Conservation (phyloP, 2,329 filamentous ascomycete species). For the Westerdykella ornata region DNA sequence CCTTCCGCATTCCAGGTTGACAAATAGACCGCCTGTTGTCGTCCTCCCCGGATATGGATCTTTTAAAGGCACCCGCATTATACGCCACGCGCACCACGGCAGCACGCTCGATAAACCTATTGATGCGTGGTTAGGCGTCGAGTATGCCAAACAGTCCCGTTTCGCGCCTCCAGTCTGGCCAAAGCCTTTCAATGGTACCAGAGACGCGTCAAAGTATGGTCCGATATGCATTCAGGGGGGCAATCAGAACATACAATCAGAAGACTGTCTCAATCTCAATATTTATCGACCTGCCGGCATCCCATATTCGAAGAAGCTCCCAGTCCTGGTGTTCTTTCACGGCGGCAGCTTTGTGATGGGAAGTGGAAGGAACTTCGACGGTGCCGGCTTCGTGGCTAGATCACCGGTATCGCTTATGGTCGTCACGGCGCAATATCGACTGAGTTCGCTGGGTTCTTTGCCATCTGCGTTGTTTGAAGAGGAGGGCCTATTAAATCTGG, state of each 20-base stretch:
- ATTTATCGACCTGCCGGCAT: slow-evolving; percentile 26
- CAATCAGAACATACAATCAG: slow-evolving; percentile 18
- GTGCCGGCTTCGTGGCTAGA: slow-evolving; percentile 28
- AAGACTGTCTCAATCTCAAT: slow-evolving; percentile 32
- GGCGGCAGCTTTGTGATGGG: slow-evolving; percentile 29
- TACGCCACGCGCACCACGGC: slow-evolving; percentile 30
- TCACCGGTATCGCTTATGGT: slow-evolving; percentile 29
- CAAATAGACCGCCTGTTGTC: slow-evolving; percentile 16
- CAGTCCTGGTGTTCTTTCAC: slow-evolving; percentile 27
- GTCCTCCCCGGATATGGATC: slow-evolving; percentile 38
- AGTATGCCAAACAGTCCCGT: slow-evolving; percentile 42
- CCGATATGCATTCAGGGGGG: slow-evolving; percentile 43
- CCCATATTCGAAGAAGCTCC: slow-evolving; percentile 23
- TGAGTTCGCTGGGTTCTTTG: slow-evolving; percentile 30
- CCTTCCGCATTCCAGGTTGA: slow-evolving; percentile 3
- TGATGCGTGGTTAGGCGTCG: slow-evolving; percentile 46
- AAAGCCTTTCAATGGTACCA: slow-evolving; percentile 37
- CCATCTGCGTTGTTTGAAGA: slow-evolving; percentile 31
- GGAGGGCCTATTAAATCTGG: slow-evolving; percentile 30
- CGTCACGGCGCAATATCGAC: slow-evolving; percentile 31
- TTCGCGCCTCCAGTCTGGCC: slow-evolving; percentile 42
- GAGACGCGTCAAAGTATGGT: slow-evolving; percentile 37
- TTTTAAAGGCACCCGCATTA: slow-evolving; percentile 37
- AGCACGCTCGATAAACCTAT: slow-evolving; percentile 30
- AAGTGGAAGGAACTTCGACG: slow-evolving; percentile 29